phyloP scores from a whole-genome alignment of 1,139 yeast genomes.

The Martiniozyma asiatica region DNA sequence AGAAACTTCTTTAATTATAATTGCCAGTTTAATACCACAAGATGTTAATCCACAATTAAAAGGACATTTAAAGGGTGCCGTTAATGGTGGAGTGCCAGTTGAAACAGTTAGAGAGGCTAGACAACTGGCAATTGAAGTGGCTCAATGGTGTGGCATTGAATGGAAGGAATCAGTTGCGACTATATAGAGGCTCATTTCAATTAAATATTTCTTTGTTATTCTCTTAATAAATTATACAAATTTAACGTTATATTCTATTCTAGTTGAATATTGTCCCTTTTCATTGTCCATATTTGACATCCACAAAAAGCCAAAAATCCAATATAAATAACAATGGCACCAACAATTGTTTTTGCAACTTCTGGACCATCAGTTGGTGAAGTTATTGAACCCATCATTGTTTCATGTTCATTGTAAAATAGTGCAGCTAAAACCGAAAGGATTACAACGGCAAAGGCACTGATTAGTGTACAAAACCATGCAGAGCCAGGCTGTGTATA shows the following conservation, averaged over 20 bases:
- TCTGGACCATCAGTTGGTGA: slow-evolving; percentile 90
- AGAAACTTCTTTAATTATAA: slow-evolving; percentile 69
- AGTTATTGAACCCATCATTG: slow-evolving; percentile 82
- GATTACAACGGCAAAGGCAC: slow-evolving; percentile 84
- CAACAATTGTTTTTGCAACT: slow-evolving; percentile 80
- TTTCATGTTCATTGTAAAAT: slow-evolving; percentile 72
- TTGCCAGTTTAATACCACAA: slow-evolving; percentile 78
- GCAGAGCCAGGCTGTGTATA: slow-evolving; percentile 79
- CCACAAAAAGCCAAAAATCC: slow-evolving; percentile 83
- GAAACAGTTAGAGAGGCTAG: slow-evolving; percentile 55
- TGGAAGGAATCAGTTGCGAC: too few species aligned
- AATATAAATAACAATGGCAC: slow-evolving; percentile 78
- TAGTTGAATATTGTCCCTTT: slow-evolving; percentile 47
- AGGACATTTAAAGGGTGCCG: slow-evolving; percentile 81
- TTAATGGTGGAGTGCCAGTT: slow-evolving; percentile 61
- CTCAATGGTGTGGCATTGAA: slow-evolving; percentile 64
- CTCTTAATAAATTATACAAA: too few species aligned
- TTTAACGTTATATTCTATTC: too few species aligned
- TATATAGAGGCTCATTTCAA: too few species aligned
- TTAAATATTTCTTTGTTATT: too few species aligned
- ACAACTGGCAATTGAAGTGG: slow-evolving; percentile 48
- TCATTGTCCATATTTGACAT: slow-evolving; percentile 56
- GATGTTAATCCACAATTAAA: slow-evolving; percentile 91
- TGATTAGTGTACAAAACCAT: slow-evolving; percentile 87
- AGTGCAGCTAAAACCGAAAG: slow-evolving; percentile 73